Evolutionary conservation across 2,329 filamentous ascomycete species (phyloP), one percentile per base, ranked within the genome.

Genomic region (Claviceps africana): DNA sequence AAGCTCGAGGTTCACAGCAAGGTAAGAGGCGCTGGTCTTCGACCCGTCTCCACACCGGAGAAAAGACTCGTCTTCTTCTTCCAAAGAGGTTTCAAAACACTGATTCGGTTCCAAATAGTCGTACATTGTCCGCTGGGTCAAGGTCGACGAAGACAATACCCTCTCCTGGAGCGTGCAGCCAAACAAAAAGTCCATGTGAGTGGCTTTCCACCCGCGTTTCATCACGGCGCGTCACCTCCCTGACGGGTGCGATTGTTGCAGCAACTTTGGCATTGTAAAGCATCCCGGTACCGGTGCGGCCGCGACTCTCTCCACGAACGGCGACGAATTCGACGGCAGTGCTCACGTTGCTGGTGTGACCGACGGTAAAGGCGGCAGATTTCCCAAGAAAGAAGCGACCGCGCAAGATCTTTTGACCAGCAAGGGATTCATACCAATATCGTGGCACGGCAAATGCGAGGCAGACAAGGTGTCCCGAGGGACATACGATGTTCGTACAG

Each of bases 151-250:
- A 57, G 86, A 86, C 51, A 85, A 95, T 67, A 95, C 90, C 49
- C 89, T 98, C 61, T 95, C 90, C 17, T 98, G 93, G 93, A 96
- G 88, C 63, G 81, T 98, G 40, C 90, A 97, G 65, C 93, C 93
- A 44, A 89, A 97, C 68, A 97, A 95, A 73, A 97, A 96, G 72
- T 96, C 91, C 54, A 85, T 98, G 82, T 85, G 70, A 54, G 55
- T 49, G 35, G 22, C 48, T 15, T 25, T 50, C 3, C n/a, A 19
- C 25, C 19, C 49, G 28, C 30, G 43, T 11, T 45, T 17, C 7
- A 4, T 11, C 35, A 39, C 11, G 15, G 15, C 22, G 13, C 39
- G 31, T 35, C 25, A 45, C 15, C 4, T 48, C 51, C 44, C 59
- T 60, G 45, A 63, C 53, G 46, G 49, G 56, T 51, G 51, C 13